A percentile compares a stretch with the other conserved stretches of the same genome.
These are phyloP conservation scores for Ustilago trichophora DNA, from an alignment of 1,284 basidiomycete genomes.

Conservation along the genomic window DNA sequence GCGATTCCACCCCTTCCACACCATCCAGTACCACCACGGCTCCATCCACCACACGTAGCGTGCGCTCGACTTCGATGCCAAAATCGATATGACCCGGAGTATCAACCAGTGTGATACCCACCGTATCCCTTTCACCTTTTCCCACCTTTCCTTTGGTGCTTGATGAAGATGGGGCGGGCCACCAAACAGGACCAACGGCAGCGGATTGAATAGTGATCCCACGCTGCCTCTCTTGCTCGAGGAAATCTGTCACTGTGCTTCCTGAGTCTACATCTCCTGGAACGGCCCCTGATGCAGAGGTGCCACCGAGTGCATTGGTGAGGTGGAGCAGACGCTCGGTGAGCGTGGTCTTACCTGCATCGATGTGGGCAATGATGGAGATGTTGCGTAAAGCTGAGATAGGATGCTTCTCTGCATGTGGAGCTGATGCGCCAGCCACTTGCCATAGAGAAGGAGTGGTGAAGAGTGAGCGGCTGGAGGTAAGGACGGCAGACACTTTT, in stretches of 20 bases:
- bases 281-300: slow-evolving; percentile 50
- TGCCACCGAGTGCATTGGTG: slow-evolving; percentile 73
- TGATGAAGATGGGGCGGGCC: slow-evolving; percentile 68
- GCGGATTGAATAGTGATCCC: slow-evolving; percentile 92
- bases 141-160: neutral
- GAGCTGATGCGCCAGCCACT: neutral
- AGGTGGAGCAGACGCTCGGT: slow-evolving; percentile 85
- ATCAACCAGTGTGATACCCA: slow-evolving; percentile 81
- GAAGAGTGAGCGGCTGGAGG: neutral
- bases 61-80: slow-evolving; percentile 92
- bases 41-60: slow-evolving; percentile 86
- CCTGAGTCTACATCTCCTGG: slow-evolving; percentile 86
- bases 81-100: slow-evolving; percentile 93
- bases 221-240: slow-evolving; percentile 85
- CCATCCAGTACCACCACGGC: slow-evolving; percentile 87
- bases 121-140: no score
- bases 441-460: neutral
- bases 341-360: slow-evolving; percentile 89
- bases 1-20: slow-evolving; percentile 88
- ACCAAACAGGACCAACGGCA: slow-evolving; percentile 83
- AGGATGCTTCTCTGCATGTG: slow-evolving; percentile 32
- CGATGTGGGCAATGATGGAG: slow-evolving; percentile 66
- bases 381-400: slow-evolving; percentile 46
- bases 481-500: no score
- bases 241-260: slow-evolving; percentile 87